Evolutionary conservation across 768 basidiomycete genomes (phyloP), one percentile per base, ranked within the genome.

Genomic region (Punctularia strigosozonata): DNA sequence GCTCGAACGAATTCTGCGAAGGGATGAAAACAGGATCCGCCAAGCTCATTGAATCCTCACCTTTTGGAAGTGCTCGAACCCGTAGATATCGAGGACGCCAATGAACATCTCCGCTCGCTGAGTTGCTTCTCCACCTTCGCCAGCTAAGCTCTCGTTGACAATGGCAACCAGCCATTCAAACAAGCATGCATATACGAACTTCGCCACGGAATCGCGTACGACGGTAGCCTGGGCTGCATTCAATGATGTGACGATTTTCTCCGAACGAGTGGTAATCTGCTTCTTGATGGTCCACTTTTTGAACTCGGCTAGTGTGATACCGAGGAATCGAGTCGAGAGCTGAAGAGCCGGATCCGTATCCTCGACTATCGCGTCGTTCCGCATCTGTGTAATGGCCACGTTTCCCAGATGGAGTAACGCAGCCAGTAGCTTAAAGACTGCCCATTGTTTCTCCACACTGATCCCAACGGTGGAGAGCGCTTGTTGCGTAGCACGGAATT

Each of bases 201-300:
- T 99, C 21, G 95, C 86, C 33, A 98, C 94, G 51, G 85, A 88
- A 58, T 99, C 95, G 45, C 90, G 71, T 39, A 99, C 95, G 40
- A 91, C 88, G 12, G 77, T 84, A 13, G 95, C 92, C 58, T 95
- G 91, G 3, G 84, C 71, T 10, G 76, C 80, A 60, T 75, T 91
- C 46, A 99, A 65, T 38, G 77, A 61, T 0, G 89, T 90, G 18
- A 94, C 74, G 43, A 99, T 98, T 71, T 94, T 98, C 64, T 99
- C 95, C 13, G 79, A 77, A 31, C 95, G 77, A 2, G 95, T 95
- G 19, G 76, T 76, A 45, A 99, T 84, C 61, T 98, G 95, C 62
- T 92, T 98, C 71, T 98, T 98, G 63, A 95, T 62, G 1, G 87
- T 92, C 95, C 95, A 99, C 59, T 87, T 97, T 68, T 88, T 97